Evolutionary conservation across 2,329 filamentous ascomycete species (phyloP).

Genomic region (Cladophialophora psammophila): DNA sequence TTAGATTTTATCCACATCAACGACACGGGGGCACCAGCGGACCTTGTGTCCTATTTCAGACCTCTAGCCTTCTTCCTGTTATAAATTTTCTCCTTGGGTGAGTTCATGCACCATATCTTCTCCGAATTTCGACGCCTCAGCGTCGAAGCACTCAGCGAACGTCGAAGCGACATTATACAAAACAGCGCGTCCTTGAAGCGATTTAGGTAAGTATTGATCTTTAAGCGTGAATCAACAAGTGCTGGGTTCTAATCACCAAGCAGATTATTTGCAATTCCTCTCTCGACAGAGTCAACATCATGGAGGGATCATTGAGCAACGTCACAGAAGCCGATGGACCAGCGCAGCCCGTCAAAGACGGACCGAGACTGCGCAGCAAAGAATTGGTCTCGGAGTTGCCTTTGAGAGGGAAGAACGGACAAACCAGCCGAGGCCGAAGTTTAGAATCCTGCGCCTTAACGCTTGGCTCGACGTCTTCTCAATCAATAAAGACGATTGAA

Average conservation of each 20-base stretch:
- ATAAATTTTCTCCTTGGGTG: conserved; percentile 1
- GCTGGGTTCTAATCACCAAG: conserved; percentile 3
- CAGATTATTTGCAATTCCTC: conserved; percentile 8
- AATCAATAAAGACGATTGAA: conserved; percentile 11
- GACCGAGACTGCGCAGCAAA: conserved; percentile 7
- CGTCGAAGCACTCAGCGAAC: conserved; percentile 1
- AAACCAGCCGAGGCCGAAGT: not conserved
- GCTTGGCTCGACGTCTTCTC: conserved; percentile 18
- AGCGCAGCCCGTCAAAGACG: conserved; percentile 4
- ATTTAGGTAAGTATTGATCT: not conserved
- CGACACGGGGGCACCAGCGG: not conserved
- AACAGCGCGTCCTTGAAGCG: not conserved
- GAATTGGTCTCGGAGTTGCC: not conserved
- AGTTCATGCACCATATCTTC: conserved; percentile 16
- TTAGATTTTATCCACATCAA: conserved; percentile 12
- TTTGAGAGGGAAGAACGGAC: conserved; percentile 10
- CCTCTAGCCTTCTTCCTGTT: too few species aligned
- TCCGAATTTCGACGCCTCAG: conserved; percentile 1
- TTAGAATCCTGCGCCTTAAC: conserved; percentile 14
- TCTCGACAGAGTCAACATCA: conserved; percentile 16
- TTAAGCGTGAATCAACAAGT: conserved; percentile 4
- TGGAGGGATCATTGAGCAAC: conserved; percentile 12
- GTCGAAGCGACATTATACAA: not conserved
- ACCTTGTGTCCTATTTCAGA: too few species aligned
- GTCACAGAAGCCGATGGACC: conserved; percentile 8